A percentile compares a stretch with the other conserved stretches of the same genome.
Conservation (phyloP, 1,284 basidiomycete genomes). For the Vanrija humicola region DNA sequence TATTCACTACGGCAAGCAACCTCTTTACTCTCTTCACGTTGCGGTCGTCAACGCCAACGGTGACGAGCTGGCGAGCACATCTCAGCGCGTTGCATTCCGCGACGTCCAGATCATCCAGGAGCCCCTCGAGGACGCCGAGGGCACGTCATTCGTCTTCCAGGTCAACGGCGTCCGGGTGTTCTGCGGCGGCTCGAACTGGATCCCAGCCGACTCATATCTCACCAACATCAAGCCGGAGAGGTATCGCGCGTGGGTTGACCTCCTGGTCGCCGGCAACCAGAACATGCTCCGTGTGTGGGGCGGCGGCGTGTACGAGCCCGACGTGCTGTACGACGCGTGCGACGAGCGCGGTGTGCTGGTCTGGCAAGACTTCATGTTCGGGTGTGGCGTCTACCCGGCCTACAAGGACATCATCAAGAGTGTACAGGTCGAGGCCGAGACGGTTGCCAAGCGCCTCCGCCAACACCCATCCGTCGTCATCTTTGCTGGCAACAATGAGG, state of each 20-base stretch:
- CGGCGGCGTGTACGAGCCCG: constrained; percentile 54
- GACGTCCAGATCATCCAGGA: constrained; percentile 70
- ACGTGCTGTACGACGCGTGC: constrained; percentile 53
- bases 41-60: constrained; percentile 48
- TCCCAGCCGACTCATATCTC: constrained; percentile 81
- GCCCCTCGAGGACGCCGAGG: constrained; percentile 58
- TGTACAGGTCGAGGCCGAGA: constrained; percentile 51
- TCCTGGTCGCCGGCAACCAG: constrained; percentile 53
- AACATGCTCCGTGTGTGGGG: constrained; percentile 57
- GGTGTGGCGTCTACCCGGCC: constrained; percentile 58
- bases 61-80: constrained; percentile 10
- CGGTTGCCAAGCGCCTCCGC: constrained; percentile 51
- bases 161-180: constrained; percentile 84
- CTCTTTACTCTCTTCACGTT: constrained; percentile 64
- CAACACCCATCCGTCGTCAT: constrained; percentile 65
- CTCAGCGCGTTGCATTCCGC: constrained; percentile 63
- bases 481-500: constrained; percentile 86
- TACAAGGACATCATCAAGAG: constrained; percentile 50
- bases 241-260: constrained; percentile 51
- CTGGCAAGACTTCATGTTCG: constrained; percentile 55
- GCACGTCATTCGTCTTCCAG: constrained; percentile 79
- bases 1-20: constrained; percentile 72
- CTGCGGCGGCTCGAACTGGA: constrained; percentile 90
- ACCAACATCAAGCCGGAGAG: constrained; percentile 60
- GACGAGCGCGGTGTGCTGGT: constrained; percentile 65